Evolutionary conservation across 2,329 filamentous ascomycete genomes (phyloP).

Genomic region (Colletotrichum gigasporum): DNA sequence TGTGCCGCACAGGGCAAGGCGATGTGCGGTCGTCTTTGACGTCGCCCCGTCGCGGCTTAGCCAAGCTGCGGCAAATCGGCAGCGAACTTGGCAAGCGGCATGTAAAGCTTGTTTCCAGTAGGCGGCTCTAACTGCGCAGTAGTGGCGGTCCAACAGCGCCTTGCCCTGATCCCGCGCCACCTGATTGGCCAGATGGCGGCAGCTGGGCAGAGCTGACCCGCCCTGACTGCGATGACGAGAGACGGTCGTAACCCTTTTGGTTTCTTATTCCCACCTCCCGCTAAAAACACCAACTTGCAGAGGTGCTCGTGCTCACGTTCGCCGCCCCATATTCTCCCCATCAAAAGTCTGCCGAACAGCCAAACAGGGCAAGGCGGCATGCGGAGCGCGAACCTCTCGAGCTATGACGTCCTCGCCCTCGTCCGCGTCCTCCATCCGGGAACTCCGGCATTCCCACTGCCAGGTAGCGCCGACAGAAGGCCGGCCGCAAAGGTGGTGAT

Average conservation of each 20-base stretch:
- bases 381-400: not conserved
- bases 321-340: not conserved
- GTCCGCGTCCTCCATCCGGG: conserved; percentile 5
- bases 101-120: conserved; percentile 23
- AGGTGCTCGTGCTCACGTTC: too few species aligned
- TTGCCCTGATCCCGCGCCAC: not conserved
- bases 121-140: conserved; percentile 9
- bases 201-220: not conserved
- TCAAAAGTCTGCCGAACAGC: not conserved
- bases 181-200: not conserved
- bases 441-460: not conserved
- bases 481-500: not conserved
- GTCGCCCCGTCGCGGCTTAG: not conserved
- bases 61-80: conserved; percentile 28
- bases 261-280: not conserved
- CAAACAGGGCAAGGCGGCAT: conserved; percentile 17
- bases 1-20: not conserved
- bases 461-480: not conserved
- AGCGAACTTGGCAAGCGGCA: conserved; percentile 19
- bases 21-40: not conserved
- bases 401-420: conserved; percentile 27
- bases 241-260: not conserved
- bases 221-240: not conserved
- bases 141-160: not conserved
- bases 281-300: not conserved